Conservation (phyloP, 139 green algal species). For the Microglena sp. region DNA sequence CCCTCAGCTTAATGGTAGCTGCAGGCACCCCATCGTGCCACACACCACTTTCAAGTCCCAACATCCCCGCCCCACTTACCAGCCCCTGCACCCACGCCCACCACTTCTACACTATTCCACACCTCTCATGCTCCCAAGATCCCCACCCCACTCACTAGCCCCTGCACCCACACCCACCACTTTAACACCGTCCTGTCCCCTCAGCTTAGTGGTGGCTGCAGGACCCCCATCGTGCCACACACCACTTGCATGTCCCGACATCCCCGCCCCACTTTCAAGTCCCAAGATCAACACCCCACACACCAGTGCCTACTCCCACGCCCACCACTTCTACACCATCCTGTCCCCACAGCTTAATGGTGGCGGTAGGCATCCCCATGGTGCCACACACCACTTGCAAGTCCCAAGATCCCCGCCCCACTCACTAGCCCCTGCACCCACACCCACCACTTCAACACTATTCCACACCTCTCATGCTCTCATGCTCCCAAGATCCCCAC, state of each 20-base stretch:
- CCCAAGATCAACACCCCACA: too few relatives aligned
- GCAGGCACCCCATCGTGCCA: too few relatives aligned
- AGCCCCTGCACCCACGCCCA: conserved; percentile 66
- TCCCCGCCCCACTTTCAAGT: too few relatives aligned
- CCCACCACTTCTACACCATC: conserved; percentile 66
- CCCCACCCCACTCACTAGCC: background rate
- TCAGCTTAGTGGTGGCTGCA: background rate
- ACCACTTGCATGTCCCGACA: conserved; percentile 1
- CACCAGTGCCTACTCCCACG: conserved; percentile 70
- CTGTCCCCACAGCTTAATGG: conserved; percentile 82
- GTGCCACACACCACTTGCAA: conserved; percentile 92
- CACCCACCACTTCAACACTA: conserved; percentile 40
- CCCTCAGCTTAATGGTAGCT: conserved; percentile 25
- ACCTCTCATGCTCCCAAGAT: too few relatives aligned
- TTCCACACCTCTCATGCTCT: too few relatives aligned
- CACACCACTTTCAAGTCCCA: too few relatives aligned
- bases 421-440: conserved; percentile 68
- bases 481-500: background rate
- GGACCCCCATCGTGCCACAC: background rate
- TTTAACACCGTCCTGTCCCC: conserved; percentile 41
- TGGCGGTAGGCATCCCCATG: conserved; percentile 92
- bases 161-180: background rate
- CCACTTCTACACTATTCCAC: too few relatives aligned
- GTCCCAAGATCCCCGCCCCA: too few relatives aligned
- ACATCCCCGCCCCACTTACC: conserved; percentile 34